Evolutionary conservation across 345 rosid genomes (phyloP), one percentile per base, ranked within the genome.

Genomic region (Salix dunnii): DNA sequence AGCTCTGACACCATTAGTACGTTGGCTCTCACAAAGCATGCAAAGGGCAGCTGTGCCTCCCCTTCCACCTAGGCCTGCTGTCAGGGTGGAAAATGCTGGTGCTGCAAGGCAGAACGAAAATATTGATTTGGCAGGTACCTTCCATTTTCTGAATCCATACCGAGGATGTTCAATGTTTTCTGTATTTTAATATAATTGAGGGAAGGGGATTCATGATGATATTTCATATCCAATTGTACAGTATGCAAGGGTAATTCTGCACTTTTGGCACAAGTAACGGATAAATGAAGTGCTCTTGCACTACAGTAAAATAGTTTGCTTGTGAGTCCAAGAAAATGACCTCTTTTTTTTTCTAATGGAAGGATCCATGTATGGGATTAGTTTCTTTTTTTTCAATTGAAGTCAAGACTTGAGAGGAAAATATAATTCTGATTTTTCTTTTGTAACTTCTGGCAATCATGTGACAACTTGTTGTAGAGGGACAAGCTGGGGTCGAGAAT

Each of bases 11-110:
- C 98, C 99, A 2, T 83, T 96, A 77, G 82, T 94, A 35, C 86
- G 90, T 75, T 88, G 97, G 99, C 95, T 96, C 63, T 91, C 98
- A 20, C 97, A 92, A 83, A 93, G 97, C 74, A 96, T 94, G 99
- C 97, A 90, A 70, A 96, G 99, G 84, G 98, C 97, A 27, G 99
- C 97, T 63, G 90, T 89, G 20, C 97, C 97, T 79, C 97, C 98
- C 74, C 89, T 62, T 62, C 94, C 86, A 65, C 92, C 89, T 0
- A 86, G 92, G 85, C 91, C 97, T 43, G 95, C 89, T 80, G 87
- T 53, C 0, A 83, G 92, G 80, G 93, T 90, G 76, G 97, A 91
- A 76, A 89, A 91, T 85, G 87, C 62, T 13, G 90, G 87, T 78
- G 97, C 89, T 71, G 92, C 81, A 42, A 46, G 94, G 76, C 97